These are phyloP conservation scores for Camelina laxa DNA, from an alignment of 345 rosid genomes.

Conservation along the genomic window DNA sequence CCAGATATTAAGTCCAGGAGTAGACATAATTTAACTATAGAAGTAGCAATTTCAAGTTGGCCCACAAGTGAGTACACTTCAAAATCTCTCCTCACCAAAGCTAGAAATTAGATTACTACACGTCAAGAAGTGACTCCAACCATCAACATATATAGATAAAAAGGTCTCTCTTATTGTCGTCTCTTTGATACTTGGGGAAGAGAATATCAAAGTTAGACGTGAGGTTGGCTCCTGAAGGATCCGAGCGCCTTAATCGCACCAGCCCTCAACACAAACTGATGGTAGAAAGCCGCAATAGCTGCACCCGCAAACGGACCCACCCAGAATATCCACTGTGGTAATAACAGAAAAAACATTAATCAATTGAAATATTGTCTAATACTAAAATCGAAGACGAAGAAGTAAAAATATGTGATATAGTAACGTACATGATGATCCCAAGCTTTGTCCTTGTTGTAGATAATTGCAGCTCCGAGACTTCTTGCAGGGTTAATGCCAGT, in stretches of 20 bases:
- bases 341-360: background rate
- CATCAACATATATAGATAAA: conserved; percentile 15
- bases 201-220: conserved; percentile 32
- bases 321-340: conserved; percentile 72
- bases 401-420: background rate
- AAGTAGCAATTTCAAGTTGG: conserved; percentile 33
- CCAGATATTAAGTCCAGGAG: background rate
- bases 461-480: conserved; percentile 94
- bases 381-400: background rate
- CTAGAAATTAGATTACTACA: conserved; percentile 35
- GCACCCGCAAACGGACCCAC: conserved; percentile 77
- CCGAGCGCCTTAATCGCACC: conserved; percentile 58
- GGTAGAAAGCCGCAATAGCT: conserved; percentile 66
- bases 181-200: conserved; percentile 23
- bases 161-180: conserved; percentile 18
- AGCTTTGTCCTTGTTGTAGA: conserved; percentile 69
- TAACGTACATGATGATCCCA: conserved; percentile 88
- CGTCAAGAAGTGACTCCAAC: conserved; percentile 25
- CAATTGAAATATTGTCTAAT: background rate
- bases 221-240: conserved; percentile 62
- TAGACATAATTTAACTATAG: conserved; percentile 5
- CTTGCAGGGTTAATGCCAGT: conserved; percentile 97
- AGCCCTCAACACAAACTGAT: conserved; percentile 66
- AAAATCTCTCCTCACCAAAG: conserved; percentile 31
- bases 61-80: conserved; percentile 18